phyloP scores from a whole-genome alignment of 768 basidiomycete genomes.

The Auriscalpium microsporum region DNA sequence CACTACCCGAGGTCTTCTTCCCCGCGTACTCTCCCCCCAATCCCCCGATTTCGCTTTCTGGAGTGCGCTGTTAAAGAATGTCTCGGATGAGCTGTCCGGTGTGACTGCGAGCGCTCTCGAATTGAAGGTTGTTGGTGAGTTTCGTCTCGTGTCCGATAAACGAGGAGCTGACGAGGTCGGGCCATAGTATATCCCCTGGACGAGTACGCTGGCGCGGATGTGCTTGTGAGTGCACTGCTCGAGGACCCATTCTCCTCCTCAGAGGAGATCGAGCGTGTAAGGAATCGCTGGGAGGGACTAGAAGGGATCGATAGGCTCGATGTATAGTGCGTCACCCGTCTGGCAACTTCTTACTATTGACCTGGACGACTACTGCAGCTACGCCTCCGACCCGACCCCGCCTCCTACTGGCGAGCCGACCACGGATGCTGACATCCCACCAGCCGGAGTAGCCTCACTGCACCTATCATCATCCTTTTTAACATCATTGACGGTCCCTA shows the following conservation, averaged over 20 bases:
- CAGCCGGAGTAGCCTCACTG: not conserved
- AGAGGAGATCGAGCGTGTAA: constrained; percentile 33
- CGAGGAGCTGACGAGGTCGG: not conserved
- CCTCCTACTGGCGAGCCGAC: too few species aligned
- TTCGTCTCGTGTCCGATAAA: not conserved
- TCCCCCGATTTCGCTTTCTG: constrained; percentile 8
- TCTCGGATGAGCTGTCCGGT: constrained; percentile 5
- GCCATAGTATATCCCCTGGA: constrained; percentile 50
- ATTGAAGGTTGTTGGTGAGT: constrained; percentile 9
- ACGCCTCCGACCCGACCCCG: not conserved
- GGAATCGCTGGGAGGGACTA: constrained; percentile 38
- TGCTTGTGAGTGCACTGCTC: constrained; percentile 62
- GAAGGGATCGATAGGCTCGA: constrained; percentile 5
- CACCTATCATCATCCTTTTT: constrained; percentile 8
- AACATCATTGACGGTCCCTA: constrained; percentile 5
- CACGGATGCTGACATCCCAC: not conserved
- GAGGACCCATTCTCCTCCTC: constrained; percentile 63
- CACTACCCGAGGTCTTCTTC: constrained; percentile 4
- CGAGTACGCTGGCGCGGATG: constrained; percentile 42
- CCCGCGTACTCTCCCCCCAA: constrained; percentile 7
- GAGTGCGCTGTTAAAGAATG: constrained; percentile 4
- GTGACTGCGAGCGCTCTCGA: not conserved
- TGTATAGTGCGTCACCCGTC: constrained; percentile 9
- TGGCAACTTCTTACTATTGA: not conserved
- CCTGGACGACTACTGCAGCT: not conserved